Conservation (phyloP, 305 asterid genomes). For the Fraxinus dipetala region DNA sequence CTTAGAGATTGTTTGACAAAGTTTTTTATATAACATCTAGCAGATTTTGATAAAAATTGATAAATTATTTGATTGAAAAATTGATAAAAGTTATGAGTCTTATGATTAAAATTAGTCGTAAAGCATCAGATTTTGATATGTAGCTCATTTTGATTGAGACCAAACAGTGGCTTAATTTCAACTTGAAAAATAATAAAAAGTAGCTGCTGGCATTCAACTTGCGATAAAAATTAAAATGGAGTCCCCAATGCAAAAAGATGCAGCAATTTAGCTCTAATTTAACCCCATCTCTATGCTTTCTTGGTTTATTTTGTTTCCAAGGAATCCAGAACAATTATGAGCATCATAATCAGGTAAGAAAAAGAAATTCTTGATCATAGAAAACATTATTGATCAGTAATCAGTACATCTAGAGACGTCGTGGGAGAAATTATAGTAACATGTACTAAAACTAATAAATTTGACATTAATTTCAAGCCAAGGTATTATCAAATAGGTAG, state of each 20-base stretch:
- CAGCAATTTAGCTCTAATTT: background rate
- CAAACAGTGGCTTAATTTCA: background rate
- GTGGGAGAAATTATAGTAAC: background rate
- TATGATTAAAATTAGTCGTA: background rate
- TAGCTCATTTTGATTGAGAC: background rate
- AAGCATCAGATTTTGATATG: background rate
- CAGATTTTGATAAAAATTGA: no score
- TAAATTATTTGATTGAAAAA: no score
- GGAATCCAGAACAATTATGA: background rate
- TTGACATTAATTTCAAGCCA: background rate
- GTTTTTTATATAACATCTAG: background rate
- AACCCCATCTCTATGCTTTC: background rate
- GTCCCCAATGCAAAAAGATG: background rate
- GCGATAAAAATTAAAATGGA: background rate
- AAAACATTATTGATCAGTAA: background rate
- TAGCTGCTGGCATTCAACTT: background rate
- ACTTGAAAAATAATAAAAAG: background rate
- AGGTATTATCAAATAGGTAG: constrained; percentile 34
- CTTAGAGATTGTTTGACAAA: background rate
- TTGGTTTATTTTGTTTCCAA: background rate
- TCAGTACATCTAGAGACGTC: constrained; percentile 1
- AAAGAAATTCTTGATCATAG: background rate
- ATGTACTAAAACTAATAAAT: background rate
- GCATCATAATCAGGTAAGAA: background rate
- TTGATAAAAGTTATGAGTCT: background rate